phyloP scores from a whole-genome alignment of 2,329 filamentous ascomycete species.

The Xylariaceae sp. region DNA sequence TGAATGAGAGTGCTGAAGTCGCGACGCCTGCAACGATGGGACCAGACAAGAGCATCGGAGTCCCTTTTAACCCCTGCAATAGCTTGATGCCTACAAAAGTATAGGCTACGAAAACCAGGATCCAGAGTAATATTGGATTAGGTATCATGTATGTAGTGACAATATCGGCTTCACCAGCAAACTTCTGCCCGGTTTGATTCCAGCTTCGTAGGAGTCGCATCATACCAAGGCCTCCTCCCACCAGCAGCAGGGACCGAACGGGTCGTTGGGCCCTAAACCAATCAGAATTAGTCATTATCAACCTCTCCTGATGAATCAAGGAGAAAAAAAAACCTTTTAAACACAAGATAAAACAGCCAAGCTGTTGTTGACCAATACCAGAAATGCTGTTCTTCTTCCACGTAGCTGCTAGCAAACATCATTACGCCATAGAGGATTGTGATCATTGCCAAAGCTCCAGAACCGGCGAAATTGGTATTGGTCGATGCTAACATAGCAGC shows the following conservation, averaged over 20 bases:
- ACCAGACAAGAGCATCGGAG: constrained; percentile 40
- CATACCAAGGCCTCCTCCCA: constrained; percentile 50
- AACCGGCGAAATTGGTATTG: constrained; percentile 22
- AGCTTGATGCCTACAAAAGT: constrained; percentile 50
- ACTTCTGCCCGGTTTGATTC: constrained; percentile 98
- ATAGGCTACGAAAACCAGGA: constrained; percentile 66
- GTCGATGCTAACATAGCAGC: constrained; percentile 30
- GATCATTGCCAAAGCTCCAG: constrained; percentile 46
- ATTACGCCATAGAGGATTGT: constrained; percentile 68
- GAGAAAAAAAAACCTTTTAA: constrained; percentile 36
- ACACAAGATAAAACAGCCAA: constrained; percentile 58
- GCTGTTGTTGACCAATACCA: constrained; percentile 88
- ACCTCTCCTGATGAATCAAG: not conserved
- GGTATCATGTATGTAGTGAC: constrained; percentile 65
- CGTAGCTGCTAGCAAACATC: constrained; percentile 98
- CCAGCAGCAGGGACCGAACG: constrained; percentile 28
- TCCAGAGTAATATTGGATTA: constrained; percentile 69
- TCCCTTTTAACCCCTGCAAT: constrained; percentile 37
- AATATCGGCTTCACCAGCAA: constrained; percentile 84
- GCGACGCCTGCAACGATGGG: constrained; percentile 41
- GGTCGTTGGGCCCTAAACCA: constrained; percentile 18
- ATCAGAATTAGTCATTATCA: constrained; percentile 5
- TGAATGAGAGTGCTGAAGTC: constrained; percentile 70
- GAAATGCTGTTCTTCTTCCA: constrained; percentile 97
- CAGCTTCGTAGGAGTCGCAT: constrained; percentile 71